Base-by-base conservation (phyloP, 2,329 filamentous ascomycete species). In the Fusarium ramigenum region DNA sequence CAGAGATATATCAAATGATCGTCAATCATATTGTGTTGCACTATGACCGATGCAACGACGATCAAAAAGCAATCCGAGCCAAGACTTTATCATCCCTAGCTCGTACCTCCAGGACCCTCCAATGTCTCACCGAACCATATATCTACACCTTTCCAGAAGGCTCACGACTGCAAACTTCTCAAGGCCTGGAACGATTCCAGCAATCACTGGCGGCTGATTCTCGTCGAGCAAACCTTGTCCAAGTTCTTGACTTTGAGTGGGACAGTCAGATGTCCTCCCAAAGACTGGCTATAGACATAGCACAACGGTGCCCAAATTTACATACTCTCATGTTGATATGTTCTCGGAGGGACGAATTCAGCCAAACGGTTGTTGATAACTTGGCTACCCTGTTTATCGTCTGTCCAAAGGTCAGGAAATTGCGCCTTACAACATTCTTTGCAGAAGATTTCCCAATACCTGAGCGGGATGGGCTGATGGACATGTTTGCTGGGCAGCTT, bases 11-110 rank as follows among this genome's bases (percentile, higher is more conserved):
- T 50, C 47, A 50, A 23, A 34, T 37, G 32, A 37, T 53, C 23
- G 32, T 25, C 12, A 5, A 19, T 5, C 18, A 37, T 8, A 25
- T 53, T 25, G 49, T 2, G 9, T 15, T 2, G 5, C 18, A 37
- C 6, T 53, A 21, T 25, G 16, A 37, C 3, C 0, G 0, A 14
- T 4, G 2, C 5, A 25, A 58, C n/a, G 12, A 64, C 12, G 9
- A 30, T 18, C 30, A 15, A 7, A 43, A 4, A 50, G 54, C 10
- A 4, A 30, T 37, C 14, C n/a, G 32, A 9, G 49, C 18, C 7
- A 40, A 25, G 14, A 69, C 63, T n/a, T n/a, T 75, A 19, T 25
- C 43, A 14, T 66, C 67, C 7, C 53, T 76, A 10, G 28, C 65
- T 11, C 9, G 57, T 3, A 60, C 70, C 2, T 66, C 50, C 25